These are phyloP conservation scores for Plantago coronopus DNA, from an alignment of 305 asterid species.

Conservation along the genomic window DNA sequence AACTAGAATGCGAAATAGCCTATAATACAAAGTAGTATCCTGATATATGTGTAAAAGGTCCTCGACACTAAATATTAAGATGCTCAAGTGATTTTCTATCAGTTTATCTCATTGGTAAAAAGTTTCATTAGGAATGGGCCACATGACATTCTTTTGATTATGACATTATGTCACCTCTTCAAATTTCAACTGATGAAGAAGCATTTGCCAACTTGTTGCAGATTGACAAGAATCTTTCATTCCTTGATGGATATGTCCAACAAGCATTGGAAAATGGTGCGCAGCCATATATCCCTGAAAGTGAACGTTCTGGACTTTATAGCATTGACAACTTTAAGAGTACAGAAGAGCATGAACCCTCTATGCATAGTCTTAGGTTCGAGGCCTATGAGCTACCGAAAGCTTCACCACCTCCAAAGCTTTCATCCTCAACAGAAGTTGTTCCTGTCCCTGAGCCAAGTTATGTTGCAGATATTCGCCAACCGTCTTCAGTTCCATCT, in stretches of 20 bases:
- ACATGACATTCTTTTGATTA: no score
- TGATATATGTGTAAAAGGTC: no score
- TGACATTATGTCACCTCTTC: no score
- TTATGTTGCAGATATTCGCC: slow-evolving; percentile 43
- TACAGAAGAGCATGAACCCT: slow-evolving; percentile 66
- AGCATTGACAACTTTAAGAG: slow-evolving; percentile 48
- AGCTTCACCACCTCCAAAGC: slow-evolving; percentile 56
- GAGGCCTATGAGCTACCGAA: slow-evolving; percentile 94
- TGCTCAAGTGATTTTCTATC: no score
- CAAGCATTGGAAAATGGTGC: slow-evolving; percentile 81
- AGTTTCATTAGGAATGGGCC: no score
- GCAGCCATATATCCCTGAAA: slow-evolving; percentile 76
- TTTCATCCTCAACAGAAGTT: slow-evolving; percentile 60
- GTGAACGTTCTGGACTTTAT: slow-evolving; percentile 56
- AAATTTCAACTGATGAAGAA: neutral
- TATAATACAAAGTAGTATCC: no score
- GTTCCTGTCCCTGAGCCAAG: slow-evolving; percentile 69
- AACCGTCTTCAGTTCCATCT: slow-evolving; percentile 36
- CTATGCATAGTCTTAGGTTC: slow-evolving; percentile 70
- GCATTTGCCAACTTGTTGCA: slow-evolving; percentile 28
- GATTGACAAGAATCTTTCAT: slow-evolving; percentile 77
- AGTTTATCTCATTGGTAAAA: no score
- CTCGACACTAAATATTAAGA: no score
- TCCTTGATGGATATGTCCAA: slow-evolving; percentile 70
- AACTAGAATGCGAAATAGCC: no score